phyloP scores from a whole-genome alignment of 106 monocot genomes.

The Dioscorea zingiberensis region DNA sequence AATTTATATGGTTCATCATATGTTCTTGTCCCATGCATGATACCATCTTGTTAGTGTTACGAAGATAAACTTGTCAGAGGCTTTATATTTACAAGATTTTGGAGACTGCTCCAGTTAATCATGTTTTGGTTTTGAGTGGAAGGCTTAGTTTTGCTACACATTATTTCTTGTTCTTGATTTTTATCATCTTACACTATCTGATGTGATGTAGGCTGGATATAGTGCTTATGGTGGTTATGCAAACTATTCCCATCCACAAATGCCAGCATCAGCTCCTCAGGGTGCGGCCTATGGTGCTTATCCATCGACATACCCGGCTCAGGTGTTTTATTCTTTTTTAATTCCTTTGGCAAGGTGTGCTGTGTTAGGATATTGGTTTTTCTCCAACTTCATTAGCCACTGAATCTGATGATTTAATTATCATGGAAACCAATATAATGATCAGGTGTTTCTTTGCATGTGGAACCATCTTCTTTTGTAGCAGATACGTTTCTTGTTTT shows the following conservation, averaged over 20 bases:
- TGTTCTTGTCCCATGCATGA: background rate
- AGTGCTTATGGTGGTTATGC: constrained; percentile 69
- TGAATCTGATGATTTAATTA: no score
- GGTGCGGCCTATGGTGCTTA: constrained; percentile 58
- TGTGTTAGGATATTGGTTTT: no score
- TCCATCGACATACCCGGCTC: constrained; percentile 54
- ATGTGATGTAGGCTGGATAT: constrained; percentile 87
- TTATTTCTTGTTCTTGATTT: background rate
- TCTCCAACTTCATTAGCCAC: no score
- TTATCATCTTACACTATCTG: constrained; percentile 4
- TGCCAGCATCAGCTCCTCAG: constrained; percentile 56
- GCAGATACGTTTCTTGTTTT: no score
- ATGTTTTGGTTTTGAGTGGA: background rate
- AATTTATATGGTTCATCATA: background rate
- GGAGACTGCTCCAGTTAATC: background rate
- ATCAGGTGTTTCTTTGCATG: no score
- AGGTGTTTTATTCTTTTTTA: constrained; percentile 27
- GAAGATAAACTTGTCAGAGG: no score
- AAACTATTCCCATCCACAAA: constrained; percentile 45
- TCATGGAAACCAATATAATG: no score
- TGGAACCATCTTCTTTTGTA: no score
- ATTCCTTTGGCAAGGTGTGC: no score
- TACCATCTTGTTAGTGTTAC: background rate
- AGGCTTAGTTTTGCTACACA: background rate
- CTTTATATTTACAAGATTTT: no score